These are phyloP conservation scores for Secale cereale DNA, from an alignment of 176 grass and related monocot species.

Conservation along the genomic window DNA sequence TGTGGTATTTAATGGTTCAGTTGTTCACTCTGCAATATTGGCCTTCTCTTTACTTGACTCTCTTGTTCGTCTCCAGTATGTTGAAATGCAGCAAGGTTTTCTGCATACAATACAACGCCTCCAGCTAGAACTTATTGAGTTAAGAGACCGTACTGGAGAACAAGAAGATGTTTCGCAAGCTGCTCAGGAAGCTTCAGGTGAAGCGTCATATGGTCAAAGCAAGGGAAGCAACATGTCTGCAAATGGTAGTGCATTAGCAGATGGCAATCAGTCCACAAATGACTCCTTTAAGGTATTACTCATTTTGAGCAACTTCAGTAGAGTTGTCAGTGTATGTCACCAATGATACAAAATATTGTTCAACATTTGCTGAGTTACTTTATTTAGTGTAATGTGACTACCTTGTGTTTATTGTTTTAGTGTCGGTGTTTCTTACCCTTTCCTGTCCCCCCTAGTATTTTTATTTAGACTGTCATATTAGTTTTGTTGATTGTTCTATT, in stretches of 20 bases:
- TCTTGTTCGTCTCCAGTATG: conserved; percentile 54
- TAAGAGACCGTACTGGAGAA: conserved; percentile 50
- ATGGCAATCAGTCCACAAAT: conserved; percentile 47
- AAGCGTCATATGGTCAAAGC: conserved; percentile 62
- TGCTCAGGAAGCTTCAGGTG: conserved; percentile 55
- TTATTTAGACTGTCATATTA: neutral
- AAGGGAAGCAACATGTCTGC: conserved; percentile 52
- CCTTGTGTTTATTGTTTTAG: neutral
- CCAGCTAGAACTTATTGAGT: conserved; percentile 74
- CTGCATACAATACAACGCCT: conserved; percentile 87
- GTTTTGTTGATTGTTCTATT: neutral
- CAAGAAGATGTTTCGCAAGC: conserved; percentile 65
- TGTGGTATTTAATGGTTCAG: conserved; percentile 6
- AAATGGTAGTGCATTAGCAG: conserved; percentile 54
- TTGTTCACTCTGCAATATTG: neutral
- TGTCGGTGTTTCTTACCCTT: neutral
- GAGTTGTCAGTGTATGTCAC: neutral
- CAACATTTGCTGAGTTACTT: neutral
- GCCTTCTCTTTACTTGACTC: neutral
- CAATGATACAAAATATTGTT: neutral
- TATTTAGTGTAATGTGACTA: neutral
- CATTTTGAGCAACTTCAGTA: conserved; percentile 17
- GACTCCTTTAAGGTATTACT: conserved; percentile 56
- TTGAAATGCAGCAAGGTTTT: conserved; percentile 78
- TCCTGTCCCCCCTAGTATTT: neutral